Conservation (phyloP, 108 stramenopile species). For the Nitzschia putrida region DNA sequence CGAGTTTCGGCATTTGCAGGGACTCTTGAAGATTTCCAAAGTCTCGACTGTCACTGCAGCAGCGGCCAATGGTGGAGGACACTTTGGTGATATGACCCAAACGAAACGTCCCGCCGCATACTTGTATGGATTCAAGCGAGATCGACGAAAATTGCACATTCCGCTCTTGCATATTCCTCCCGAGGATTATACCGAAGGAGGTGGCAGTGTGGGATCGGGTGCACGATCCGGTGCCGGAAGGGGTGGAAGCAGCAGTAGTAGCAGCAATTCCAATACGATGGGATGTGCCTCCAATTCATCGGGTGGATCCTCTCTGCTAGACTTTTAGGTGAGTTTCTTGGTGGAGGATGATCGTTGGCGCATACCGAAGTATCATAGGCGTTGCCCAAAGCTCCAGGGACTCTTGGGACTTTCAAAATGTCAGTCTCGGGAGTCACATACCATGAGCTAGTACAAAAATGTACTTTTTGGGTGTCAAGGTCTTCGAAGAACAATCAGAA, state of each 20-base stretch:
- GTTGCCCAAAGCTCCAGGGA: slow-evolving; percentile 46
- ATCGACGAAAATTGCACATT: slow-evolving; percentile 79
- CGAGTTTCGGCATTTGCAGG: slow-evolving; percentile 77
- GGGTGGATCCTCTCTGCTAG: slow-evolving; percentile 23
- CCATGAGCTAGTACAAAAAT: slow-evolving; percentile 44
- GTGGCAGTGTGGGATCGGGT: slow-evolving; percentile 46
- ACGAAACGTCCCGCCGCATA: slow-evolving; percentile 64
- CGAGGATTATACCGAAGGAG: slow-evolving; percentile 59
- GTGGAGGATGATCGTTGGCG: neutral
- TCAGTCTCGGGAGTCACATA: slow-evolving; percentile 24
- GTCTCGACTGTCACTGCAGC: slow-evolving; percentile 57
- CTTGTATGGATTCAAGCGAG: slow-evolving; percentile 80
- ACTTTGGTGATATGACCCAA: slow-evolving; percentile 62
- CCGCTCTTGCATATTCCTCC: slow-evolving; percentile 82
- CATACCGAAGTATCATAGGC: slow-evolving; percentile 57
- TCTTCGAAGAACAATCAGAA: slow-evolving; percentile 60
- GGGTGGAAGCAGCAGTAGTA: neutral
- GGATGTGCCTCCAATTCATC: slow-evolving; percentile 33
- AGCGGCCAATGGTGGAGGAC: slow-evolving; percentile 46
- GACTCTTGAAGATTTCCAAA: slow-evolving; percentile 69
- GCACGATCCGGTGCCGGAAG: slow-evolving; percentile 53
- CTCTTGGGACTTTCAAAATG: slow-evolving; percentile 42
- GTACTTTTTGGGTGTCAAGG: slow-evolving; percentile 58
- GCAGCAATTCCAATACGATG: slow-evolving; percentile 14
- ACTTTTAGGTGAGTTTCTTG: slow-evolving; percentile 43